Evolutionary conservation across 192 early-diverging fungal species (phyloP).

Genomic region (Backusella westeae): DNA sequence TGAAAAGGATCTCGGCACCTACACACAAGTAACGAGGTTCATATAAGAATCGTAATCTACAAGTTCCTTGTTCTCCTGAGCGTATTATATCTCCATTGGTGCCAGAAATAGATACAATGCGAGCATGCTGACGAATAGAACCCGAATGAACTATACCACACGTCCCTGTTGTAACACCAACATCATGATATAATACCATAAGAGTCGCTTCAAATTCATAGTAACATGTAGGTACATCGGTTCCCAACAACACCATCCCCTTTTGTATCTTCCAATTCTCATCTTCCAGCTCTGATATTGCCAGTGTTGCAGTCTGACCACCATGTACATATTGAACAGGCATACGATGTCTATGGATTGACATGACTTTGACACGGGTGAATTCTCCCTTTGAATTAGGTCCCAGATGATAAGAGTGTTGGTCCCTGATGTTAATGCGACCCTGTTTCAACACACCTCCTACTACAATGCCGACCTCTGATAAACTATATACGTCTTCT

Average conservation of each 20-base stretch:
- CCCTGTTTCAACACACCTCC: slow-evolving; percentile 61
- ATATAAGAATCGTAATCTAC: slow-evolving; percentile 54
- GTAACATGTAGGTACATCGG: slow-evolving; percentile 39
- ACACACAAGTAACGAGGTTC: slow-evolving; percentile 61
- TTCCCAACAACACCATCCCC: slow-evolving; percentile 56
- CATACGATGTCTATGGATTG: slow-evolving; percentile 82
- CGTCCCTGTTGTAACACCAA: slow-evolving; percentile 42
- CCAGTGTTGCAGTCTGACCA: slow-evolving; percentile 77
- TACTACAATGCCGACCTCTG: slow-evolving; percentile 63
- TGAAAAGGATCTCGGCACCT: slow-evolving; percentile 60
- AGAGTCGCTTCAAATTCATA: slow-evolving; percentile 68
- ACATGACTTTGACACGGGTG: slow-evolving; percentile 63
- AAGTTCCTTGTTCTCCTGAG: slow-evolving; percentile 48
- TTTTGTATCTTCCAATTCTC: slow-evolving; percentile 33
- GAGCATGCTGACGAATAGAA: slow-evolving; percentile 55
- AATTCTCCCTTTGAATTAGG: slow-evolving; percentile 67
- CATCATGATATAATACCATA: slow-evolving; percentile 56
- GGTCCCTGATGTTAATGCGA: slow-evolving; percentile 41
- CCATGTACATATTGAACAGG: slow-evolving; percentile 63
- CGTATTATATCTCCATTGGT: background rate
- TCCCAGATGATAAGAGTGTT: slow-evolving; percentile 51
- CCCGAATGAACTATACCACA: slow-evolving; percentile 63
- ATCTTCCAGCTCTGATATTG: slow-evolving; percentile 24
- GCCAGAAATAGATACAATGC: slow-evolving; percentile 38
- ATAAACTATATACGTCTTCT: slow-evolving; percentile 75